Evolutionary conservation across 768 basidiomycete species (phyloP).

Genomic region (Naganishia vishniacii): DNA sequence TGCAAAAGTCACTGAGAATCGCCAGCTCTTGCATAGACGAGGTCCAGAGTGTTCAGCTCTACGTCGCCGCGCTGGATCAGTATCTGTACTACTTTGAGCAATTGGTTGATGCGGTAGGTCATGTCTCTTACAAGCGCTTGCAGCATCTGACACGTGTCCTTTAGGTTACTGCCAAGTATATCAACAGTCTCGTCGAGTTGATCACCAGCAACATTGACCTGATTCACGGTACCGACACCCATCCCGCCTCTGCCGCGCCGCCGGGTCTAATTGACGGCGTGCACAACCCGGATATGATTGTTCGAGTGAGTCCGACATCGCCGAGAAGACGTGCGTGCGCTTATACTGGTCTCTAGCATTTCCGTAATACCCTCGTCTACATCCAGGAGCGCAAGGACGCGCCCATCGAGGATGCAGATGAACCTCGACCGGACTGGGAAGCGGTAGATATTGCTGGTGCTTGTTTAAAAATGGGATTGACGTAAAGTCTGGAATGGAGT

Average conservation of each 20-base stretch:
- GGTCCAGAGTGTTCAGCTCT: constrained; percentile 90
- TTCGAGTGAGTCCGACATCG: constrained; percentile 35
- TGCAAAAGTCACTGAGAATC: constrained; percentile 92
- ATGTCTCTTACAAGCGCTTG: not conserved
- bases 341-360: constrained; percentile 60
- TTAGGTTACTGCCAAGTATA: constrained; percentile 88
- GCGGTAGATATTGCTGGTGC: constrained; percentile 86
- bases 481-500: not conserved
- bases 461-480: constrained; percentile 77
- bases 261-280: constrained; percentile 87
- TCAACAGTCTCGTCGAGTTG: constrained; percentile 91
- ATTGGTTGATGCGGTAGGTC: constrained; percentile 77
- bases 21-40: constrained; percentile 96
- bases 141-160: constrained; percentile 10
- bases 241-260: constrained; percentile 78
- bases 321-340: not conserved
- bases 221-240: constrained; percentile 78
- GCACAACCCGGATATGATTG: constrained; percentile 86
- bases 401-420: constrained; percentile 47
- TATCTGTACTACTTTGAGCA: constrained; percentile 95
- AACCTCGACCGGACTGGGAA: constrained; percentile 63
- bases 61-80: constrained; percentile 90
- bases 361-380: constrained; percentile 79
- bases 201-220: constrained; percentile 91
- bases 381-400: constrained; percentile 68